A percentile compares a stretch with the other conserved stretches of the same genome.
Evolutionary conservation across 1,284 basidiomycete species (phyloP).

Genomic region (Tausonia pullulans): DNA sequence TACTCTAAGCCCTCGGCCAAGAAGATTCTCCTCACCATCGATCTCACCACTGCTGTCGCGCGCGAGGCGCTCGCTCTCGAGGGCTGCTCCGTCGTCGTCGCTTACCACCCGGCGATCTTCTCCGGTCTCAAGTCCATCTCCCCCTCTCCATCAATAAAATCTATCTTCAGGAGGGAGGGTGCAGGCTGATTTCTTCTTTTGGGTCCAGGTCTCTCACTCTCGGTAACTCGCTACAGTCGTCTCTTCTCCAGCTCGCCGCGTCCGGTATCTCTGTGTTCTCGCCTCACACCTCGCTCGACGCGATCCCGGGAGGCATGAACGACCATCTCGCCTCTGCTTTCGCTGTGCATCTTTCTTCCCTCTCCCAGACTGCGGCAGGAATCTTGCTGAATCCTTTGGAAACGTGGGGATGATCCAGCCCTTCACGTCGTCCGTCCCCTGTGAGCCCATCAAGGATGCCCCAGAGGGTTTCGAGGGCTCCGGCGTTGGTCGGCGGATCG

Average conservation of each 20-base stretch:
- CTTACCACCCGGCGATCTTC: constrained; percentile 89
- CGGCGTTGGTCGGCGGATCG: constrained; percentile 60
- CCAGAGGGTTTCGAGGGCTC: constrained; percentile 33
- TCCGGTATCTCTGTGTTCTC: constrained; percentile 74
- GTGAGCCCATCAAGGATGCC: constrained; percentile 8
- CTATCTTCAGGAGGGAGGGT: not conserved
- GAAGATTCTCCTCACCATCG: constrained; percentile 68
- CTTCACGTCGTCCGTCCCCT: constrained; percentile 18
- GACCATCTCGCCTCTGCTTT: constrained; percentile 56
- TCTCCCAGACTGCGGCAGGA: constrained; percentile 22
- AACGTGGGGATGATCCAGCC: constrained; percentile 7
- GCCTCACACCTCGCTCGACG: constrained; percentile 80
- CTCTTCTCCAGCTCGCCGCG: constrained; percentile 64
- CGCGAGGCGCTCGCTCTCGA: constrained; percentile 57
- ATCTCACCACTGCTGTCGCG: constrained; percentile 66
- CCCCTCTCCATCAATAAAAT: not conserved
- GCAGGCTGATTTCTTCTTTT: not conserved
- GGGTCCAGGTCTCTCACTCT: constrained; percentile 51
- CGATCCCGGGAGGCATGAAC: constrained; percentile 69
- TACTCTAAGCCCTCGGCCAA: constrained; percentile 46
- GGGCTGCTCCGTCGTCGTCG: constrained; percentile 53
- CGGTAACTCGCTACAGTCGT: constrained; percentile 63
- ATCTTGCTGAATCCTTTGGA: constrained; percentile 9
- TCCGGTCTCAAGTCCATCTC: constrained; percentile 46
- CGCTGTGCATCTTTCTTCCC: constrained; percentile 15